Base-by-base conservation (phyloP, 2,329 filamentous ascomycete species). In the Cladophialophora carrionii region DNA sequence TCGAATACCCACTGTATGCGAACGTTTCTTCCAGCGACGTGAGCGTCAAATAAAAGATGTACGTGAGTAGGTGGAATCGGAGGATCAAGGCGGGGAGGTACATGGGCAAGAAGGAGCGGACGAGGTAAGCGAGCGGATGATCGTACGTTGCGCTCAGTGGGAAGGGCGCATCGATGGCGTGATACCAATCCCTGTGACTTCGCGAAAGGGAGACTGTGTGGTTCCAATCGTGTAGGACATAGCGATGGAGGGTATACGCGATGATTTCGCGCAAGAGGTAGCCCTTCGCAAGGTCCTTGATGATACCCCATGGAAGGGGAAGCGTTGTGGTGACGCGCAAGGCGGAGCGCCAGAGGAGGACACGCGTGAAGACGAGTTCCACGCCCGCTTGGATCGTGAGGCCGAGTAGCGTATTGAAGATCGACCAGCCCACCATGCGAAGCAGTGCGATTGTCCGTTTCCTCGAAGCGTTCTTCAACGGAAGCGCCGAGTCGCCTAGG, bases 191-290 rank as follows among this genome's bases (percentile, higher is more conserved):
- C 22, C 76, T 67, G 71, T 88, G 86, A 0, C 76, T 74, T 4
- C 73, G 68, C 71, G 73, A 76, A 26, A 69, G 74, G 51, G 74
- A 75, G 3, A 60, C 57, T 7, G 20, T 34, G 32, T 58, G 43
- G 10, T 52, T 41, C 57, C 57, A 53, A 29, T 70, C 63, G 77
- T 96, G 92, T 8, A 96, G 83, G 29, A 89, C 65, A 73, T 85
- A 84, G 58, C 90, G 87, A 78, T 96, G 92, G 70, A 91, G 82
- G 71, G 87, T 84, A 75, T 96, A 96, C 63, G 87, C 85, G 10
- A 92, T 74, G 74, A 87, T 81, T 72, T 89, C 88, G 61, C 87
- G 80, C n/a, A 83, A 66, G 1, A 86, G 52, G 14, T 89, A 74
- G 0, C 81, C 86, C 59, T 80, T 74, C 3, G 81, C 65, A 5